Evolutionary conservation across 352 stramenopile species (phyloP), one percentile per base, ranked within the genome.

Genomic region (Phytophthora pseudosyringae): DNA sequence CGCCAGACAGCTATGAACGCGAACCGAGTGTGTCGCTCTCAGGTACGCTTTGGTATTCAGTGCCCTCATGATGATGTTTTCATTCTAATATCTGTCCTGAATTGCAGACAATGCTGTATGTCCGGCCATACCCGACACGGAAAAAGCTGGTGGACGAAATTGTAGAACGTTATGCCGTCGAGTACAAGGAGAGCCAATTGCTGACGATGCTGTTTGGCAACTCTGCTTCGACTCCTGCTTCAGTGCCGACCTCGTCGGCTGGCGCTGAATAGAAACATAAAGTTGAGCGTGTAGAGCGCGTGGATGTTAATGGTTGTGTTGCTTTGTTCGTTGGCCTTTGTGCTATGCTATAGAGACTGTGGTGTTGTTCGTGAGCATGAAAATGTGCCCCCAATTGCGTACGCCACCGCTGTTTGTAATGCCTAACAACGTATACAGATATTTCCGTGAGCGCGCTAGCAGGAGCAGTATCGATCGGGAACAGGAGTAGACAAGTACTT

Each of bases 141-240:
- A 94, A 94, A 67, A 96, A 94, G 56, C 72, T 96, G 15, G 83
- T 96, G 54, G 86, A 95, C 50, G 88, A 96, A 63, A 93, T 96
- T 60, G 78, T 96, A 11, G 88, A 96, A 55, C 83, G 88, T 29
- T 96, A 96, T 59, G 79, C 86, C 4, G 77, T 81, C 41, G 83
- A 94, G 64, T 96, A 95, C 73, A 91, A 92, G 63, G 88, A 96
- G 51, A 93, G 83, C 40, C 84, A 93, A 64, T 53, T 95, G 39
- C 71, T 95, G 12, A 81, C 78, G 31, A 91, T 90, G 72, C 59
- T 95, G 29, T 93, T 95, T 54, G 73, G 80, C 12, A 76, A 76
- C 21, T 59, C 71, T 26, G 54, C 71, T 36, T 75, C 67, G 26
- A 45, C 44, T 0, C 31, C 64, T 43, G 33, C 65, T 60, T 58